These are phyloP conservation scores for Physaria fendleri DNA, from an alignment of 345 rosid genomes.

Conservation along the genomic window DNA sequence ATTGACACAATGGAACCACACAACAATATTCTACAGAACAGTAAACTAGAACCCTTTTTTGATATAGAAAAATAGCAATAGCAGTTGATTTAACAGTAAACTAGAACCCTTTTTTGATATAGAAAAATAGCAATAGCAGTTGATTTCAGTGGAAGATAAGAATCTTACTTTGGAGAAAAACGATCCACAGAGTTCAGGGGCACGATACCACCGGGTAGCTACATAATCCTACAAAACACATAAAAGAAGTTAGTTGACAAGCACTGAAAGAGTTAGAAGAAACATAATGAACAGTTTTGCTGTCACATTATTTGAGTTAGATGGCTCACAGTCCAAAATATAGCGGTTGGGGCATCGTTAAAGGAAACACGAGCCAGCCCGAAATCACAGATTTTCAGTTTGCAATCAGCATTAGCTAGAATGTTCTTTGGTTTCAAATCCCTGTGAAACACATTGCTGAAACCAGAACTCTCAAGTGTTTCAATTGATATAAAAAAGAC, in stretches of 20 bases:
- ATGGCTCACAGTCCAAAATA: conserved; percentile 89
- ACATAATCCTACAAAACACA: conserved; percentile 73
- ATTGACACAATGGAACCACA: neutral
- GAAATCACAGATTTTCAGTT: conserved; percentile 97
- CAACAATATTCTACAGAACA: neutral
- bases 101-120: no score
- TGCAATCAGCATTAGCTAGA: conserved; percentile 98
- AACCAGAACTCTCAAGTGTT: conserved; percentile 11
- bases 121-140: neutral
- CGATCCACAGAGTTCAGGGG: conserved; percentile 98
- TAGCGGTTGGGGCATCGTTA: conserved; percentile 95
- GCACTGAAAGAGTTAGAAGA: neutral
- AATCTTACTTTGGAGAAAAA: conserved; percentile 89
- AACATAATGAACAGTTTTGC: neutral
- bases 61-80: neutral
- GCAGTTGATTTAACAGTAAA: neutral
- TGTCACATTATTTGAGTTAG: conserved; percentile 9
- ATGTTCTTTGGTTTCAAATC: conserved; percentile 98
- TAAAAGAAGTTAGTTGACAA: neutral
- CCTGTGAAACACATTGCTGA: conserved; percentile 96
- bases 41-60: neutral
- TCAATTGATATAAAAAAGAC: neutral
- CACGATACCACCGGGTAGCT: conserved; percentile 99
- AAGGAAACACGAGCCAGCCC: conserved; percentile 97
- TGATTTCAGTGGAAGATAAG: neutral